phyloP scores from a whole-genome alignment of 805 yeast species.

The Spathaspora sp. region DNA sequence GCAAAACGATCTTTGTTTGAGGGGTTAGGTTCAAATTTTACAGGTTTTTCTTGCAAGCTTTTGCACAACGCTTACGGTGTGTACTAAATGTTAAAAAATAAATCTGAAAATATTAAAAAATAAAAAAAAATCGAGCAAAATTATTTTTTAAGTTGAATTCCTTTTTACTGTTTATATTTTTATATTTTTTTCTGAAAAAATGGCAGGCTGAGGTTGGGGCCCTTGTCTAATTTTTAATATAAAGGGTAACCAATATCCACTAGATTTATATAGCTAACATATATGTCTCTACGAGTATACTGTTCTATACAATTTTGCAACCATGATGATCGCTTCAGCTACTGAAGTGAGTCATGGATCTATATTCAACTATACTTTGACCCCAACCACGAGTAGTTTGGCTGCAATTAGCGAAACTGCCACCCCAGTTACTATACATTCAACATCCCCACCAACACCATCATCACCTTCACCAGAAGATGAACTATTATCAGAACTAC shows the following conservation, averaged over 20 bases:
- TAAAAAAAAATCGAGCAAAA: neutral
- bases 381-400: neutral
- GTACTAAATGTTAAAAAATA: neutral
- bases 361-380: constrained; percentile 1
- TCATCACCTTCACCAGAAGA: neutral
- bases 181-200: neutral
- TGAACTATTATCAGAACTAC: neutral
- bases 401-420: neutral
- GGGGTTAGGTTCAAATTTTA: neutral
- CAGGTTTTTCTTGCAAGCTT: neutral
- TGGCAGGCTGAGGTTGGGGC: neutral
- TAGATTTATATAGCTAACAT: neutral
- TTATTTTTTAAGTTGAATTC: neutral
- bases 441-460: neutral
- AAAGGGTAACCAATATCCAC: neutral
- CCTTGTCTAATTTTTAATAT: neutral
- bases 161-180: neutral
- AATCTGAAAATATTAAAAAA: neutral
- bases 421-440: neutral
- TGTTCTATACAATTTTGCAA: neutral
- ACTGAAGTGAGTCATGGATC: constrained; percentile 1
- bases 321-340: constrained; percentile 1
- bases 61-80: neutral
- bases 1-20: neutral
- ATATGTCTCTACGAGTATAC: neutral